phyloP scores from a whole-genome alignment of 1,284 basidiomycete species.

The Ganoderma meredithae region DNA sequence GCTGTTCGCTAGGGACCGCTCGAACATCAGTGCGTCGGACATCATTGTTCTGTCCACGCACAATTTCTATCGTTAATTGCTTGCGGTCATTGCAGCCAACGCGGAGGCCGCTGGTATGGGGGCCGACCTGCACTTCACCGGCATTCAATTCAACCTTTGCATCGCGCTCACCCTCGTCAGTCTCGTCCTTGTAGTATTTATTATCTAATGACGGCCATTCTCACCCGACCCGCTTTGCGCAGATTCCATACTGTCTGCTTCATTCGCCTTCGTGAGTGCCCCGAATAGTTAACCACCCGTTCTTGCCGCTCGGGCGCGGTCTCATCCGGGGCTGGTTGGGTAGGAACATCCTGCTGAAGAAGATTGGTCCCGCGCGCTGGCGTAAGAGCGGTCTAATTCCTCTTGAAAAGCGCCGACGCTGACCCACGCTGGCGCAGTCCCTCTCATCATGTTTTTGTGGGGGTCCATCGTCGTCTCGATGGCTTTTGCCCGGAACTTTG shows the following conservation, averaged over 20 bases:
- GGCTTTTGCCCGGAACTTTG: slow-evolving; percentile 28
- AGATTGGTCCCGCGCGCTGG: slow-evolving; percentile 26
- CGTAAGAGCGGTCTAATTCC: slow-evolving; percentile 15
- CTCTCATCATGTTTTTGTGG: slow-evolving; percentile 27
- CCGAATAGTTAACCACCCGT: neutral
- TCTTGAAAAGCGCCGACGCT: neutral
- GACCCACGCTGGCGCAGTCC: neutral
- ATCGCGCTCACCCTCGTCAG: slow-evolving; percentile 28
- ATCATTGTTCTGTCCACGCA: slow-evolving; percentile 39
- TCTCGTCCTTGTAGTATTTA: too few species aligned
- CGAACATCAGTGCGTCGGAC: slow-evolving; percentile 66
- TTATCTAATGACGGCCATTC: too few species aligned
- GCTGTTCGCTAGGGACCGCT: slow-evolving; percentile 57
- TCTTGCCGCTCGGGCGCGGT: neutral
- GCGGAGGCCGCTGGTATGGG: slow-evolving; percentile 31
- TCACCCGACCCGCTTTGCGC: neutral
- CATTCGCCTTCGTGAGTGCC: slow-evolving; percentile 28
- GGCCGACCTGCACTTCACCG: slow-evolving; percentile 25
- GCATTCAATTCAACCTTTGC: slow-evolving; percentile 30
- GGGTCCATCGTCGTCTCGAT: slow-evolving; percentile 24
- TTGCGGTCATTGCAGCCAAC: slow-evolving; percentile 31
- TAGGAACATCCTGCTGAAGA: slow-evolving; percentile 29
- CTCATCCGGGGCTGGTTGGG: neutral
- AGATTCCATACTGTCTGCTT: slow-evolving; percentile 31
- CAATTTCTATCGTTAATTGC: too few species aligned